Percentiles rank a stretch among this genome's conserved stretches.
phyloP scores from a whole-genome alignment of 2,329 filamentous ascomycete genomes.

The Aspergillus amoenus region DNA sequence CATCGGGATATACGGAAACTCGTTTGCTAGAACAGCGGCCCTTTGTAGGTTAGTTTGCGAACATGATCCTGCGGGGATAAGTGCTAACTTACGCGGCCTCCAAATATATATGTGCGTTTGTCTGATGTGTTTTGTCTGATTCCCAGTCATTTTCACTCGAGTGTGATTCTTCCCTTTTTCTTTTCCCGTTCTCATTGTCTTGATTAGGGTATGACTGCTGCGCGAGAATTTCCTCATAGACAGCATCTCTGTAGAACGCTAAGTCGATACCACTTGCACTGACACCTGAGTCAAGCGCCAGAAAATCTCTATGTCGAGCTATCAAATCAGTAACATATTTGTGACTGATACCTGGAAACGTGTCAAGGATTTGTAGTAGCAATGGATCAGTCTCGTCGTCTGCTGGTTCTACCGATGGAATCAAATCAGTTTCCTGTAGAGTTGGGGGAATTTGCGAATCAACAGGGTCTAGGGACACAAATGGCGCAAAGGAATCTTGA shows the following conservation, averaged over 20 bases:
- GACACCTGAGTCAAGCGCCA: background rate
- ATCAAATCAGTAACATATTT: constrained; percentile 43
- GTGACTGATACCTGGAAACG: constrained; percentile 51
- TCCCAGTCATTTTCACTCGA: constrained; percentile 28
- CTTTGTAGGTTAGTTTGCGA: constrained; percentile 1
- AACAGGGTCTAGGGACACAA: constrained; percentile 1
- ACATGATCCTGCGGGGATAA: background rate
- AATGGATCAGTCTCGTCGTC: constrained; percentile 15
- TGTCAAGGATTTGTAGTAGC: constrained; percentile 37
- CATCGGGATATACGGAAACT: constrained; percentile 40
- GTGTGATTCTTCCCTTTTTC: constrained; percentile 26
- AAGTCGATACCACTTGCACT: background rate
- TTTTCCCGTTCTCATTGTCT: constrained; percentile 35
- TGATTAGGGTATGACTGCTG: constrained; percentile 45
- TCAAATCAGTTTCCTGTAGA: background rate
- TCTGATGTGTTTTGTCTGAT: constrained; percentile 26
- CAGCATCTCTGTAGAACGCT: constrained; percentile 23
- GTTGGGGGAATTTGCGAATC: background rate
- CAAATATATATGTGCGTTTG: constrained; percentile 19
- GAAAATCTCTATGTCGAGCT: constrained; percentile 11
- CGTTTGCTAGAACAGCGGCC: constrained; percentile 14
- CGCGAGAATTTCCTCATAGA: constrained; percentile 45
- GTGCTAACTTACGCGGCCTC: constrained; percentile 22
- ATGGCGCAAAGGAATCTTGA: constrained; percentile 1
- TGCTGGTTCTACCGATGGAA: background rate